Conservation (phyloP, 2,329 filamentous ascomycete genomes). For the Aspergillus ustus region DNA sequence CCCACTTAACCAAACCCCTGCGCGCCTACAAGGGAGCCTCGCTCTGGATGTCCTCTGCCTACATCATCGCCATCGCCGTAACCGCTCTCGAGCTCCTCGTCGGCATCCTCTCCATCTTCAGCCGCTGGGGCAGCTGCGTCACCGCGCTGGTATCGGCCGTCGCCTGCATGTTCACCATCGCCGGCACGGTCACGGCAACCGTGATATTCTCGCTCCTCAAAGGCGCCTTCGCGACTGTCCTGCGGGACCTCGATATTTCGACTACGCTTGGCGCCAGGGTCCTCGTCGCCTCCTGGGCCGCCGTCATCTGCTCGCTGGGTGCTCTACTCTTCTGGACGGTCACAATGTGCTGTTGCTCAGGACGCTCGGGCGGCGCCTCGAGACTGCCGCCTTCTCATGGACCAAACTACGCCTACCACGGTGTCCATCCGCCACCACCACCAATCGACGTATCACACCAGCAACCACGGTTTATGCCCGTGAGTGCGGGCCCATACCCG, state of each 20-base stretch:
- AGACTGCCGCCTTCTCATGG: background rate
- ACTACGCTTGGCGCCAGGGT: background rate
- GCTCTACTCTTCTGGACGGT: background rate
- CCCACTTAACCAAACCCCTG: background rate
- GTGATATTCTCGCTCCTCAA: background rate
- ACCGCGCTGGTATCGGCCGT: conserved; percentile 76
- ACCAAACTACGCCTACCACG: background rate
- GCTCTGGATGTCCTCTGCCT: background rate
- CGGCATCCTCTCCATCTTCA: conserved; percentile 82
- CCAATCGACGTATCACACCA: too few species aligned
- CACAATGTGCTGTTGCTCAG: background rate
- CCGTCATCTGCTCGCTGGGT: background rate
- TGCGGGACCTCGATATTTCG: background rate
- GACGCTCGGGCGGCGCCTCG: background rate
- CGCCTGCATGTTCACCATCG: background rate
- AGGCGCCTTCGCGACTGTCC: background rate
- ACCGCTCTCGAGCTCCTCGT: conserved; percentile 74
- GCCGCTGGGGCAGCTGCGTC: conserved; percentile 76
- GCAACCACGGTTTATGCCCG: too few species aligned
- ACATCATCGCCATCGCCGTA: background rate
- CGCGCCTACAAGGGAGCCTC: background rate
- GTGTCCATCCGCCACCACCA: too few species aligned
- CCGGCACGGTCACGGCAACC: background rate
- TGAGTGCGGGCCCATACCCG: background rate
- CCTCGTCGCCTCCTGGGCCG: background rate